Evolutionary conservation across 805 yeast species (phyloP), one percentile per base, ranked within the genome.

Genomic region (Yarrowia deformans): DNA sequence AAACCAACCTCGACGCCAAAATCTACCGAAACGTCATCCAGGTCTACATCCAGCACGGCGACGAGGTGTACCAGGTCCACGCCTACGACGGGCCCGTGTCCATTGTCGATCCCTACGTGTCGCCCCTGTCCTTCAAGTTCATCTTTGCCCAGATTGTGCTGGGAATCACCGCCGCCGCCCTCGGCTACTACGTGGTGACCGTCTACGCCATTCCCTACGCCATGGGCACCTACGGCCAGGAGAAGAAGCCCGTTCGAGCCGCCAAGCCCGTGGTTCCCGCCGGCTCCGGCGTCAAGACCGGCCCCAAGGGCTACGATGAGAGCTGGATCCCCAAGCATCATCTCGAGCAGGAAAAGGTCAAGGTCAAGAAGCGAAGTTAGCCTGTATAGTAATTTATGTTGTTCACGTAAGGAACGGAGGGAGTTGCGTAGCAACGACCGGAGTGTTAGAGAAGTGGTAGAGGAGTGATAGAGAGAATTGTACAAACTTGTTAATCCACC

Each of bases 41-140:
- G 14, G 72, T 75, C 45, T 66, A 68, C 37, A 70, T 70, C 43
- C 74, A 70, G 52, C 67, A 68, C 29, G 74, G 72, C 49, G 73
- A 72, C 58, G 66, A 70, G 69, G 39, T 71, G 64, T 71, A 71
- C 72, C 60, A 72, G 35, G 72, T 71, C 10, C 55, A 68, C 49
- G 69, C 74, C 45, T 73, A 69, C 69, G 71, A 70, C 48, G 66
- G 69, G 12, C 72, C 74, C 16, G 80, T 90, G 55, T 77, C 81
- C 29, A 84, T 93, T 69, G 78, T 78, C 12, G 97, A 92, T 74
- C 84, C 84, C 45, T 84, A 88, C 69, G 81, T 93, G 73, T 88
- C 96, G 0, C 72, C 88, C 68, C 87, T 89, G 79, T 86, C 90
- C 76, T 95, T 93, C 14, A 87, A 88, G 78, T 84, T 92, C 75